phyloP scores from a whole-genome alignment of 441 rosid genomes.

The Syzygium syzygioides region DNA sequence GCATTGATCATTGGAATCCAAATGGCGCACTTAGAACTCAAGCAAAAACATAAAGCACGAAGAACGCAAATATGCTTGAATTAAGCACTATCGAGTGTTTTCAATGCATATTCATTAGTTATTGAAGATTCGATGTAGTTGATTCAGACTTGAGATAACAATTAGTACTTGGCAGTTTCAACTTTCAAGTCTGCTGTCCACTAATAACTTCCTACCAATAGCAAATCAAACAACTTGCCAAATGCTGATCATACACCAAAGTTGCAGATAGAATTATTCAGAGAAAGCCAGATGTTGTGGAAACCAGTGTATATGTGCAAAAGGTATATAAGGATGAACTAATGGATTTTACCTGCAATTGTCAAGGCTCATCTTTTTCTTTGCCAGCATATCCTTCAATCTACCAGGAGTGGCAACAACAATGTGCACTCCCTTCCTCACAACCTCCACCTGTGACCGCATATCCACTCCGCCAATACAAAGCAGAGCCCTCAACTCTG shows the following conservation, averaged over 20 bases:
- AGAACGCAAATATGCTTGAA: not conserved
- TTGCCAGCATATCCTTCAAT: slow-evolving; percentile 91
- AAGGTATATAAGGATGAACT: not conserved
- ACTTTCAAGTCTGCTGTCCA: not conserved
- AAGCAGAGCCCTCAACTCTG: slow-evolving; percentile 66
- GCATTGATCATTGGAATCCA: not conserved
- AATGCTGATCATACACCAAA: not conserved
- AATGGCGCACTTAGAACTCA: not conserved
- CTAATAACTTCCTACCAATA: not conserved
- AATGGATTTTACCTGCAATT: slow-evolving; percentile 53
- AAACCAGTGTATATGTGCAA: not conserved
- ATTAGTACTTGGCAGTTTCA: not conserved
- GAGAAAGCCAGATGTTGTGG: not conserved
- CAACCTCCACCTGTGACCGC: slow-evolving; percentile 81
- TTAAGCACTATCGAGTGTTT: not conserved
- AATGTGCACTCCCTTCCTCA: slow-evolving; percentile 80
- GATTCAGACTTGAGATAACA: not conserved
- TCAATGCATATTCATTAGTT: not conserved
- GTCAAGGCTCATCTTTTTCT: slow-evolving; percentile 79
- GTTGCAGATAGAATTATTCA: not conserved
- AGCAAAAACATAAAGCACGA: not conserved
- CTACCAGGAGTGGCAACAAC: slow-evolving; percentile 93
- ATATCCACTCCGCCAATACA: slow-evolving; percentile 92
- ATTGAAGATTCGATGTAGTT: not conserved
- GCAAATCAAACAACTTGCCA: not conserved